Base-by-base conservation (phyloP, 768 basidiomycete species). In the Mycena belliarum region DNA sequence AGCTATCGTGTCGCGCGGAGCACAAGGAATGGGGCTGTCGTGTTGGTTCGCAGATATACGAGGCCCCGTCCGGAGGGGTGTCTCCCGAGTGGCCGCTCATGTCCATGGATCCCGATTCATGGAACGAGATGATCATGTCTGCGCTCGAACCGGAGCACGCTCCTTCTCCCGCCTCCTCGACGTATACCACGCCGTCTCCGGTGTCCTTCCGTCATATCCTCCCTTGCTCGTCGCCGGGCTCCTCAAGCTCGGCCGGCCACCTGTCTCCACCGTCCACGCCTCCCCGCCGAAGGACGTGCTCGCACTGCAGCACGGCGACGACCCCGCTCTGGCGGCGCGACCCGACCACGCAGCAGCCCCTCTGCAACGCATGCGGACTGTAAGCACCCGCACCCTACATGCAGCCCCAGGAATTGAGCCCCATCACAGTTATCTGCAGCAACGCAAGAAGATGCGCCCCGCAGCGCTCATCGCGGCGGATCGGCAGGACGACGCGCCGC, bases 311-410 rank as follows among this genome's bases (percentile, higher is more conserved):
- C n/a, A 33, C 57, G 21, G 53, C 52, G 4, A 21, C 40, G 11
- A 59, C 57, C 5, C 57, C 57, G 8, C 57, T 59, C 40, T 59
- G 57, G 57, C 46, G 57, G n/a, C 57, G 57, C 24, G 51, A 48
- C 23, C 57, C 57, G n/a, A 16, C 47, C 2, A 59, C 57, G 6
- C 57, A 52, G 25, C 24, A 6, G 5, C 51, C 57, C 1, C 47
- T 59, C 2, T 59, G 57, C 47, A 59, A 47, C 46, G 46, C 46
- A 6, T 47, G 46, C 29, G 46, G 46, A 14, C 45, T 53, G 29
- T 32, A 32, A 32, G 29, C 12, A 32, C 6, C 29, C 12, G 29
- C 29, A 32, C 29, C 29, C 7, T 32, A 32, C 29, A 32, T 32
- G 29, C 29, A 32, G 29, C 29, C 12, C 29, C 12, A 32, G 12